Evolutionary conservation across 2,329 filamentous ascomycete genomes (phyloP).

Genomic region (Drechslerella coelobrocha): DNA sequence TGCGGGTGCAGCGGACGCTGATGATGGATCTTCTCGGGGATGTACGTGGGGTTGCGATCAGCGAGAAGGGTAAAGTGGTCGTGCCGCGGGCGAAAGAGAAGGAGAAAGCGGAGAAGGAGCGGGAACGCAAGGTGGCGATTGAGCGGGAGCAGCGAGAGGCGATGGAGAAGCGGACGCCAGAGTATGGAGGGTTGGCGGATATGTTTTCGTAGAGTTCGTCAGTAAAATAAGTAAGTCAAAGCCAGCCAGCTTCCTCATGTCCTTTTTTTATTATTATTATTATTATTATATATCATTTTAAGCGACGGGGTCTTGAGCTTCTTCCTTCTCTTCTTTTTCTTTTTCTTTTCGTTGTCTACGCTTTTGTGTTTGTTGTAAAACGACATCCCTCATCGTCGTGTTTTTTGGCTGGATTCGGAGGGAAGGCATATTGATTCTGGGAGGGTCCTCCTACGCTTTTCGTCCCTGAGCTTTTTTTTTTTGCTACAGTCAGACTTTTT

Average conservation of each 20-base stretch:
- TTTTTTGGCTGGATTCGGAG: too few relatives aligned
- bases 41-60: slow-evolving; percentile 87
- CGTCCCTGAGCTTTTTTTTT: too few relatives aligned
- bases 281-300: not conserved
- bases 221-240: too few relatives aligned
- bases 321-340: not conserved
- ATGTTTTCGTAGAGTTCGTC: slow-evolving; percentile 61
- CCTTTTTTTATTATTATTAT: too few relatives aligned
- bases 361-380: too few relatives aligned
- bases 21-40: slow-evolving; percentile 85
- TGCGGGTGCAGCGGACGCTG: slow-evolving; percentile 70
- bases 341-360: not conserved
- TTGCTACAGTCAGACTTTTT: too few relatives aligned
- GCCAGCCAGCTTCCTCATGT: too few relatives aligned
- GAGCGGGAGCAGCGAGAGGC: slow-evolving; percentile 59
- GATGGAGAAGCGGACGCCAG: slow-evolving; percentile 58
- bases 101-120: slow-evolving; percentile 58
- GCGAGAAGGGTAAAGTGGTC: slow-evolving; percentile 86
- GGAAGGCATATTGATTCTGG: too few relatives aligned
- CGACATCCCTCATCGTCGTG: too few relatives aligned
- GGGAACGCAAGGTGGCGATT: slow-evolving; percentile 59
- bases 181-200: slow-evolving; percentile 64
- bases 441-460: too few relatives aligned
- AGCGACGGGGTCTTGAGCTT: not conserved
- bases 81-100: slow-evolving; percentile 58